These are phyloP conservation scores for Hypoxylon cercidicola DNA, from an alignment of 495 filamentous ascomycete species.

Conservation along the genomic window DNA sequence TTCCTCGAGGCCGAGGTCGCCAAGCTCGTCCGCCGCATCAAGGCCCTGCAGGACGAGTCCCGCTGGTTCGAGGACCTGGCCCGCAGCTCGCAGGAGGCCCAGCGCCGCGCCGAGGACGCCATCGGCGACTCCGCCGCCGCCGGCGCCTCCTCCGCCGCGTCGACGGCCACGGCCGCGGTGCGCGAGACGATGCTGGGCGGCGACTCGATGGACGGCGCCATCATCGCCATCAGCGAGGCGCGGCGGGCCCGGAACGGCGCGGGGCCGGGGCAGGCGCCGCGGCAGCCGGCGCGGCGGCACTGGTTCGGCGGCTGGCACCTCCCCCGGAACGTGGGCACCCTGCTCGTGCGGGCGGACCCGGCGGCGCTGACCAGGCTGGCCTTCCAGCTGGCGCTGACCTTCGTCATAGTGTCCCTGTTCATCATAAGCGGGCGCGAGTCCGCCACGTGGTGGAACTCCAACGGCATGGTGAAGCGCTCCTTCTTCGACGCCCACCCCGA, in stretches of 20 bases:
- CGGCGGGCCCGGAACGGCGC: too few relatives aligned
- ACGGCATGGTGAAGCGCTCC: slow-evolving; percentile 20
- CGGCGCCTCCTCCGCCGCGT: too few relatives aligned
- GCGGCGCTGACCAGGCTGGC: too few relatives aligned
- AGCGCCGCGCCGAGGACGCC: neutral
- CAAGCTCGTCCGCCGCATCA: slow-evolving; percentile 15
- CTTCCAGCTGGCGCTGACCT: neutral
- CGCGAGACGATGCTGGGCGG: too few relatives aligned
- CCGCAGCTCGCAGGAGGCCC: neutral
- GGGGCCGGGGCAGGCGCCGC: too few relatives aligned
- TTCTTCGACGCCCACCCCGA: slow-evolving; percentile 9
- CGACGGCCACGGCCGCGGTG: too few relatives aligned
- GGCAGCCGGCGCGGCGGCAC: too few relatives aligned
- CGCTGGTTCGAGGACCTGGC: slow-evolving; percentile 10
- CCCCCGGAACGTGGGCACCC: too few relatives aligned
- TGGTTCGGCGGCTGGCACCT: too few relatives aligned
- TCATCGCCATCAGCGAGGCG: too few relatives aligned
- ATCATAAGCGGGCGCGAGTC: slow-evolving; percentile 27
- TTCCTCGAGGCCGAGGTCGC: slow-evolving; percentile 22
- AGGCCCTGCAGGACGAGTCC: neutral
- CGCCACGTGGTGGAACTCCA: slow-evolving; percentile 21
- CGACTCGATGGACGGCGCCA: too few relatives aligned
- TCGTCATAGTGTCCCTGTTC: neutral
- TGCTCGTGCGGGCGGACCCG: too few relatives aligned
- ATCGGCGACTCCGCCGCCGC: neutral